These are phyloP conservation scores for Gyromitra esculenta DNA, from an alignment of 2,329 filamentous ascomycete genomes.

Conservation along the genomic window DNA sequence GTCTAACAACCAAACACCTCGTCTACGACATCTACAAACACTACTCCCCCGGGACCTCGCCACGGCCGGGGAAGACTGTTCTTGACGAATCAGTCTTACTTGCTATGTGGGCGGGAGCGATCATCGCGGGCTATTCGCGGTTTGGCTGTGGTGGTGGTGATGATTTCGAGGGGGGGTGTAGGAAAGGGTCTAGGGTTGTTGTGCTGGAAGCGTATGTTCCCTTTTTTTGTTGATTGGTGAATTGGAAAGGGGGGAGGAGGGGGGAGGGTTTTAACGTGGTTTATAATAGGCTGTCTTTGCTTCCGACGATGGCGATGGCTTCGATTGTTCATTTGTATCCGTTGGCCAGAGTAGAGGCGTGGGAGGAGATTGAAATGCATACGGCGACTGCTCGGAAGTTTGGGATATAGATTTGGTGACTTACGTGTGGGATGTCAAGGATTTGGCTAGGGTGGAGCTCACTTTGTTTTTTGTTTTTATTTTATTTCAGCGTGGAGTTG, in stretches of 20 bases:
- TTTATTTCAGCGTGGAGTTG: neutral
- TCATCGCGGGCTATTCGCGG: neutral
- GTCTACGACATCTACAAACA: neutral
- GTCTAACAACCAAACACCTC: neutral
- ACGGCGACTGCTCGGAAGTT: neutral
- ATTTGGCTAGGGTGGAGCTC: neutral
- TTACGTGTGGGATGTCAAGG: neutral
- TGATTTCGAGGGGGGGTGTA: neutral
- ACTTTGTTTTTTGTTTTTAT: neutral
- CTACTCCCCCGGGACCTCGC: neutral
- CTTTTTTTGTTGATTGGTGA: neutral
- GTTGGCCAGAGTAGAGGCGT: neutral
- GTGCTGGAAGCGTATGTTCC: neutral
- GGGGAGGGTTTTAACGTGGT: neutral
- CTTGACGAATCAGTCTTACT: neutral
- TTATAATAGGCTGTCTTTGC: neutral
- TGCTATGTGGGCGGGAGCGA: neutral
- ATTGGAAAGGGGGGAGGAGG: neutral
- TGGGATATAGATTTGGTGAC: neutral
- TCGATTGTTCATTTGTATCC: neutral
- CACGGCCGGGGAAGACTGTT: neutral
- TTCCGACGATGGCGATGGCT: slow-evolving; percentile 6
- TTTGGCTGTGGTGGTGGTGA: neutral
- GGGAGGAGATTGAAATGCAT: neutral
- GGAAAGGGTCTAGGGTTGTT: neutral